phyloP scores from a whole-genome alignment of 352 stramenopile species.

The Elongisporangium undulatum region DNA sequence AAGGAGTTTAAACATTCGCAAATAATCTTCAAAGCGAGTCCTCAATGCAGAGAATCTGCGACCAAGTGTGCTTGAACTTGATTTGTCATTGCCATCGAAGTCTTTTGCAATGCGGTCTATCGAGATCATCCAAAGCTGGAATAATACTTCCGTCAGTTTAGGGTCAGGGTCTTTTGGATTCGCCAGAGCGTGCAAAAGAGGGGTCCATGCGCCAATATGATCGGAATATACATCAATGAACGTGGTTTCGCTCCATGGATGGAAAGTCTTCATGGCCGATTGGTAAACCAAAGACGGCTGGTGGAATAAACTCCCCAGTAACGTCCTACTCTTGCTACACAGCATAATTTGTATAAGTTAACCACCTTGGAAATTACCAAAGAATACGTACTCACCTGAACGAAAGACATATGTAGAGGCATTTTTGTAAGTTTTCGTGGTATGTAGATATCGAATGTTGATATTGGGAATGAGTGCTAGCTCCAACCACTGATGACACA shows the following conservation, averaged over 20 bases:
- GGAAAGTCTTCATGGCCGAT: background rate
- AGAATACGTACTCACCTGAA: constrained; percentile 27
- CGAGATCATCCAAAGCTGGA: background rate
- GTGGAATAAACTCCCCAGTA: background rate
- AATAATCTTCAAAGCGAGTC: constrained; percentile 43
- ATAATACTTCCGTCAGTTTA: background rate
- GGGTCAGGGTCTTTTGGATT: background rate
- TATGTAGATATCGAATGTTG: constrained; percentile 23
- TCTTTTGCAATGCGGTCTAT: constrained; percentile 11
- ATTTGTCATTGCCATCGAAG: constrained; percentile 1
- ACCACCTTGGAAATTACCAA: background rate
- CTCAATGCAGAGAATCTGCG: constrained; percentile 19
- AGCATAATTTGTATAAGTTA: background rate
- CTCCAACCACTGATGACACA: background rate
- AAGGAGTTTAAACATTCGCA: constrained; percentile 33
- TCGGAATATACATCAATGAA: background rate
- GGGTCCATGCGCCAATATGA: constrained; percentile 1
- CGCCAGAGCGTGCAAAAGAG: background rate
- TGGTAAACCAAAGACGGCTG: background rate
- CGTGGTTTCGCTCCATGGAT: background rate
- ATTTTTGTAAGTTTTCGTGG: constrained; percentile 45
- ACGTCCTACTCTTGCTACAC: background rate
- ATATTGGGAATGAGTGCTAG: constrained; percentile 1
- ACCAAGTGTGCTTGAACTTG: constrained; percentile 2
- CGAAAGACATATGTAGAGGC: constrained; percentile 49